Base-by-base conservation (phyloP, 139 green algal genomes). In the Picochlorum sp. region DNA sequence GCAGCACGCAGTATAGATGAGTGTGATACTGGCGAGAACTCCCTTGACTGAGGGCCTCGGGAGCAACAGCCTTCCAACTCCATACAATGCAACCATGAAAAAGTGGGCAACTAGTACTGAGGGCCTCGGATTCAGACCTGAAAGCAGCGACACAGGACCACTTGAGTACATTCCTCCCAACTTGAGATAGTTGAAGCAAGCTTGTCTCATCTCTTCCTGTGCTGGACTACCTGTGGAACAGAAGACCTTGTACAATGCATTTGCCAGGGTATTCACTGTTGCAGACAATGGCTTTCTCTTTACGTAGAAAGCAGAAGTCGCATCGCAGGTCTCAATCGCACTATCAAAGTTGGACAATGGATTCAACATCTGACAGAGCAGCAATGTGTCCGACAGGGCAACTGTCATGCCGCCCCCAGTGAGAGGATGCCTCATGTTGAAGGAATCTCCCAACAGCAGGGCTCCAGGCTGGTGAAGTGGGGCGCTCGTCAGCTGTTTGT, bases 231-330 rank as follows among this genome's bases (percentile, higher is more conserved):
- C 71, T n/a, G 70, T 76, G 60, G 69, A 83, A 69, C 83, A 92
- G 65, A 97, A 97, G 10, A 97, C 89, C 69, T 87, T 88, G 84
- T 98, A 98, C 49, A 98, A 76, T 9, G 92, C 92, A 61, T 96
- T 95, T 14, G 92, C 94, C 20, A 98, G 82, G 8, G 92, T 98
- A 89, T 98, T 98, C 79, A 98, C 96, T 57, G 92, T 98, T n/a
- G 89, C 85, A 16, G 74, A 85, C 63, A 97, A 58, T 8, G 92
- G 93, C 78, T 94, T 96, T 37, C 87, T 78, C 38, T 63, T 57
- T 6, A 83, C 85, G 74, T 95, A 95, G 66, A 96, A 98, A 56
- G 85, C 79, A 8, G 83, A 73, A 11, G 88, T 91, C 60, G 80
- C 65, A 30, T 73, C 21, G 4, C 72, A 63, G 18, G 88, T 93